A percentile compares a stretch with the other conserved stretches of the same genome.
phyloP scores from a whole-genome alignment of 1,284 basidiomycete species.

The Moniliella sp. region DNA sequence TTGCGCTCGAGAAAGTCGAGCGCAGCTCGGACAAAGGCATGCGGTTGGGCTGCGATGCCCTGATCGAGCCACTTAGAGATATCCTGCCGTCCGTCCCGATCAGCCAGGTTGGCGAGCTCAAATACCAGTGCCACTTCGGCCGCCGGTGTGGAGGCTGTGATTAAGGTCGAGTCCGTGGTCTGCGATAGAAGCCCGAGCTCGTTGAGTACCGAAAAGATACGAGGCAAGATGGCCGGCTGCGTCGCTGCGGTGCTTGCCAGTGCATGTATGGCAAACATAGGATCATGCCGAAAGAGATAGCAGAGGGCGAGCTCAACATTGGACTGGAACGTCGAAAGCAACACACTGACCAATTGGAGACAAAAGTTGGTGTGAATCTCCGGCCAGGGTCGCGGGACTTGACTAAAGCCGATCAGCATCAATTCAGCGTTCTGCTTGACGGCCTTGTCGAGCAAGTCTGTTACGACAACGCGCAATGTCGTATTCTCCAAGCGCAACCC shows the following conservation, averaged over 20 bases:
- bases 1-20: conserved; percentile 30
- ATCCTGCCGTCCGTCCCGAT: conserved; percentile 75
- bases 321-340: conserved; percentile 77
- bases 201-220: conserved; percentile 85
- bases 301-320: conserved; percentile 90
- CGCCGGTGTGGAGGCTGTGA: conserved; percentile 62
- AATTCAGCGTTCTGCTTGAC: conserved; percentile 62
- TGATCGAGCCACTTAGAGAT: conserved; percentile 87
- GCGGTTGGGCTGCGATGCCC: conserved; percentile 54
- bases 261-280: conserved; percentile 58
- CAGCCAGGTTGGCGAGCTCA: conserved; percentile 78
- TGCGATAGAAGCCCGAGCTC: conserved; percentile 82
- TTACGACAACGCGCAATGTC: conserved; percentile 17
- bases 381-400: conserved; percentile 75
- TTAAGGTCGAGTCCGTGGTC: too few species aligned
- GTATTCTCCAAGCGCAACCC: conserved; percentile 67
- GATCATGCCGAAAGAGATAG: conserved; percentile 75
- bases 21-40: conserved; percentile 57
- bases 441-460: conserved; percentile 28
- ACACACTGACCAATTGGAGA: conserved; percentile 58
- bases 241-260: conserved; percentile 79
- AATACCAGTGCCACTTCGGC: conserved; percentile 54
- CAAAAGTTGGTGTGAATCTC: conserved; percentile 66
- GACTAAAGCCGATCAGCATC: conserved; percentile 73
- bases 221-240: conserved; percentile 72